Base-by-base conservation (phyloP, 495 filamentous ascomycete genomes). In the Penicillium odoratum region DNA sequence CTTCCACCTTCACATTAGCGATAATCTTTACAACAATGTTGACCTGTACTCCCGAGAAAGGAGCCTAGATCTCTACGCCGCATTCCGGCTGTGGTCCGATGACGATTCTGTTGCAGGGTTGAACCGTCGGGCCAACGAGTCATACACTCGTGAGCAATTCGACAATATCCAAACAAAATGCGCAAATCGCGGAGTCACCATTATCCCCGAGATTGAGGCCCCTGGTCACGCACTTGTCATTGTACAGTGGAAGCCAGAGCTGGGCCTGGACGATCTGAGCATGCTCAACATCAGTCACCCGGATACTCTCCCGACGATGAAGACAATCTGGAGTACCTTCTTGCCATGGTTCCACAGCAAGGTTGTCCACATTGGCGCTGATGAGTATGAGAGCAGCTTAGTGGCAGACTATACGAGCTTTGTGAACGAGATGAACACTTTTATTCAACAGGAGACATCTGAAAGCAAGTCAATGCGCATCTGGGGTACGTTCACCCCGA, bases 161-260 rank as follows among this genome's bases (percentile, higher is more conserved):
- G 72, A 77, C 29, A 45, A 69, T 9, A 69, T 83, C 7, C 78
- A 83, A 55, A 64, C 58, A 2, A 54, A 66, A 33, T 83, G 80
- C 55, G 78, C 71, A 18, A 63, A 67, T 13, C 69, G 80, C 26
- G 80, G 80, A 16, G 78, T 82, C 2, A 78, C 78, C 33, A 67
- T 82, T 26, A 72, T 83, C 15, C 79, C 80, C 0, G 80, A 83
- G 61, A 80, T 83, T 28, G 80, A 83, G 56, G 74, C 78, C 7
- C 80, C 80, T 0, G 79, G 78, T 2, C 80, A 83, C 53, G 72
- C 78, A 0, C 63, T 83, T 3, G 74, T 75, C 29, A 78, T 82
- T 18, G 70, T 74, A 3, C 77, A 82, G 53, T 83, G 80, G 80
- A 80, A 77, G 51, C 78, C 79, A 0, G 72, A 79, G 52, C 59